Evolutionary conservation across 2,329 filamentous ascomycete genomes (phyloP).

Genomic region (Aspergillus quadrilineatus): DNA sequence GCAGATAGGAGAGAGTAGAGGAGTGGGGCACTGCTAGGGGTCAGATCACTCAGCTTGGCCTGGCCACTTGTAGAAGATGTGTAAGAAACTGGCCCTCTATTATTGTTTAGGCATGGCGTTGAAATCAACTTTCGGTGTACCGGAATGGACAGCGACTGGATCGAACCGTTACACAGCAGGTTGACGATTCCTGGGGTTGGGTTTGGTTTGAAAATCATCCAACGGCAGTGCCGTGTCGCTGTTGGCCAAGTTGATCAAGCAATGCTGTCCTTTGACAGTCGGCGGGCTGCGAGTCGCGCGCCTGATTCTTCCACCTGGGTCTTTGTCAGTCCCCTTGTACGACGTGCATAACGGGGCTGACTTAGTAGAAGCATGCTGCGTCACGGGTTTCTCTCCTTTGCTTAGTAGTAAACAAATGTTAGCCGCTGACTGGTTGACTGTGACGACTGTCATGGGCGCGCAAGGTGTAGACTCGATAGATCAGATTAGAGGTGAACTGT

Average conservation of each 20-base stretch:
- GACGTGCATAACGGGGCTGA: conserved; percentile 21
- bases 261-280: conserved; percentile 10
- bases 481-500: not conserved
- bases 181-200: conserved; percentile 11
- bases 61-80: conserved; percentile 1
- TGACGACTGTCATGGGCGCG: conserved; percentile 5
- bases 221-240: conserved; percentile 11
- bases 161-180: conserved; percentile 17
- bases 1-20: not conserved
- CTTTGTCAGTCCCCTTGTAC: conserved; percentile 23
- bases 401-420: not conserved
- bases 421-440: conserved; percentile 1
- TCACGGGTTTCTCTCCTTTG: conserved; percentile 11
- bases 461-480: not conserved
- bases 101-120: conserved; percentile 1
- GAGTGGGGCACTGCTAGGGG: not conserved
- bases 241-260: conserved; percentile 11
- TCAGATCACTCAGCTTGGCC: not conserved
- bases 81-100: conserved; percentile 7
- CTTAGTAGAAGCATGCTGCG: conserved; percentile 12
- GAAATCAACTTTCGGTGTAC: conserved; percentile 10
- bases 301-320: conserved; percentile 9
- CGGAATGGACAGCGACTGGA: conserved; percentile 19
- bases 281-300: conserved; percentile 15
- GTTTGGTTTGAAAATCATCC: not conserved